These are phyloP conservation scores for Sphenostylis stenocarpa DNA, from an alignment of 306 rosid species.

Conservation along the genomic window DNA sequence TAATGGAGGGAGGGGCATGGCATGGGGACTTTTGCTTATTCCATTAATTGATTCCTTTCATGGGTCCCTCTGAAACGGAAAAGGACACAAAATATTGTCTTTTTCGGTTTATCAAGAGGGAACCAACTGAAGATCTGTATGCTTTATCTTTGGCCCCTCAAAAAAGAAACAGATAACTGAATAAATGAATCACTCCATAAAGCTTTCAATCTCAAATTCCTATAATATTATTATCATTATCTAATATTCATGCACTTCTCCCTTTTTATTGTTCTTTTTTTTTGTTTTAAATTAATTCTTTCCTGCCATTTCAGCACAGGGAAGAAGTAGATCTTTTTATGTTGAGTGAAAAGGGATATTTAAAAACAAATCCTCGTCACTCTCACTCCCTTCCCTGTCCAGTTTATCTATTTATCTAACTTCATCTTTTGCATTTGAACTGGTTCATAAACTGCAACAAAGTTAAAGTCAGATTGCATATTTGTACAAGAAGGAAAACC, in stretches of 20 bases:
- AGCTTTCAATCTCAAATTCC: conserved; percentile 22
- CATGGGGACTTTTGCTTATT: conserved; percentile 28
- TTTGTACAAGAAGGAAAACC: too few relatives aligned
- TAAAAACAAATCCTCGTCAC: conserved; percentile 33
- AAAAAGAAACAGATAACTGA: conserved; percentile 39
- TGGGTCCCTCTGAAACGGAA: conserved; percentile 38
- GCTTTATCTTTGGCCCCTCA: conserved; percentile 49
- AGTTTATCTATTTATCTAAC: background rate
- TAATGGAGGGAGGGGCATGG: conserved; percentile 8
- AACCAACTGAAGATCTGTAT: conserved; percentile 40
- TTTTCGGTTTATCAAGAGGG: conserved; percentile 48
- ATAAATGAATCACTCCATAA: conserved; percentile 38
- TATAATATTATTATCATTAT: background rate
- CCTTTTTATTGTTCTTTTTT: background rate
- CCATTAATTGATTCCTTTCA: conserved; percentile 40
- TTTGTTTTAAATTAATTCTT: background rate
- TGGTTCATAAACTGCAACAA: conserved; percentile 33
- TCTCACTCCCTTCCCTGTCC: background rate
- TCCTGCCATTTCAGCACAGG: conserved; percentile 29
- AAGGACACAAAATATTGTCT: conserved; percentile 45
- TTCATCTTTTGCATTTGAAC: conserved; percentile 10
- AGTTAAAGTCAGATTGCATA: background rate
- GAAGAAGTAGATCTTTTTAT: conserved; percentile 37
- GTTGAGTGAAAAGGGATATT: conserved; percentile 29
- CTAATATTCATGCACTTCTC: background rate